Evolutionary conservation across 2,329 filamentous ascomycete species (phyloP).

Genomic region (Sphaerulina musiva): DNA sequence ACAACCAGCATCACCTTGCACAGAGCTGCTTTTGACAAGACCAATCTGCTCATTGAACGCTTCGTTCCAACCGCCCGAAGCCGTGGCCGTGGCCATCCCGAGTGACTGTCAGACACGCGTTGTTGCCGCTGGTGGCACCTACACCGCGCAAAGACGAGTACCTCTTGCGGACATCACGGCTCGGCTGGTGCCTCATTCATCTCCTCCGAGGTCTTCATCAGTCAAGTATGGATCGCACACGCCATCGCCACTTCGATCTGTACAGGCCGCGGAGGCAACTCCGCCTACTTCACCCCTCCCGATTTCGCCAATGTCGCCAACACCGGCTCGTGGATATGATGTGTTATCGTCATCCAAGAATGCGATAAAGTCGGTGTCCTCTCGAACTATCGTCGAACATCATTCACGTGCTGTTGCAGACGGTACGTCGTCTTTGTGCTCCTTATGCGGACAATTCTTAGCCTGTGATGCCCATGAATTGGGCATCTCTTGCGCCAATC

Average conservation of each 20-base stretch:
- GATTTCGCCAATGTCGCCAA: not conserved
- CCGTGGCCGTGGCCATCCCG: not conserved
- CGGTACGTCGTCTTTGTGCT: not conserved
- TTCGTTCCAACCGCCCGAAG: not conserved
- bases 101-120: not conserved
- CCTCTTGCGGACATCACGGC: not conserved
- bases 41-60: not conserved
- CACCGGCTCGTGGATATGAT: not conserved
- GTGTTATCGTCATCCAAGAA: not conserved
- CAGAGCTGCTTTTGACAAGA: not conserved
- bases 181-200: not conserved
- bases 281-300: conserved; percentile 3
- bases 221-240: conserved; percentile 2
- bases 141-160: not conserved
- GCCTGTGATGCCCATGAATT: conserved; percentile 1
- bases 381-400: not conserved
- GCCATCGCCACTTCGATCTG: conserved; percentile 3
- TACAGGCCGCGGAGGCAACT: not conserved
- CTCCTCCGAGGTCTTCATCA: not conserved
- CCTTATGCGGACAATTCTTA: not conserved
- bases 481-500: conserved; percentile 4
- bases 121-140: too few species aligned
- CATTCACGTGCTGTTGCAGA: not conserved
- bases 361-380: not conserved
- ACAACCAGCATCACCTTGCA: not conserved